Conservation (phyloP, 129 eudicot genomes). For the Lactuca saligna region DNA sequence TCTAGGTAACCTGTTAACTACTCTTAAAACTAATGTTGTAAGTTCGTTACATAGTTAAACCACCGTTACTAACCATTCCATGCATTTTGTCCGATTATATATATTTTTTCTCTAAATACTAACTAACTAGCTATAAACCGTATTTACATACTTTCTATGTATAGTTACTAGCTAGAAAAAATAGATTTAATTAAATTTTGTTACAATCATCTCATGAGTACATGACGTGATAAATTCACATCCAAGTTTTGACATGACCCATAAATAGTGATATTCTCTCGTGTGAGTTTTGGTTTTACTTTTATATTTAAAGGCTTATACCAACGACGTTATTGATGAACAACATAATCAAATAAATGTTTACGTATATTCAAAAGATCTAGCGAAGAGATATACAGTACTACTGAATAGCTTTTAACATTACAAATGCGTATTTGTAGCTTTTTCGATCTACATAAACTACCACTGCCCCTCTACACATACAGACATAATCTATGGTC, state of each 20-base stretch:
- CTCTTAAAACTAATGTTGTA: too few relatives aligned
- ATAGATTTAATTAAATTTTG: too few relatives aligned
- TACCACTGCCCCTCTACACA: too few relatives aligned
- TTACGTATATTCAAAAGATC: not conserved
- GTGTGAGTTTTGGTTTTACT: not conserved
- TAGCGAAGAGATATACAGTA: not conserved
- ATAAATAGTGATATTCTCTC: too few relatives aligned
- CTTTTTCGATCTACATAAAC: too few relatives aligned
- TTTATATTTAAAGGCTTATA: not conserved
- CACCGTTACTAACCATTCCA: too few relatives aligned
- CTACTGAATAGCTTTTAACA: not conserved
- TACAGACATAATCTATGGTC: not conserved
- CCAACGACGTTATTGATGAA: not conserved
- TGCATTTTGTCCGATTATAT: too few relatives aligned
- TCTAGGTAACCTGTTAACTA: too few relatives aligned
- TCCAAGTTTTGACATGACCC: not conserved
- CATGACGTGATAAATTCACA: not conserved
- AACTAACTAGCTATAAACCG: not conserved
- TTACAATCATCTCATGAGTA: not conserved
- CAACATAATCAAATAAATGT: not conserved
- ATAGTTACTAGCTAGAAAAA: too few relatives aligned
- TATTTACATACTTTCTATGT: not conserved
- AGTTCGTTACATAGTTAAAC: too few relatives aligned
- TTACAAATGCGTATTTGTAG: too few relatives aligned
- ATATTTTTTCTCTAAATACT: not conserved